phyloP scores from a whole-genome alignment of 306 rosid genomes.

The Rosa multiflora region DNA sequence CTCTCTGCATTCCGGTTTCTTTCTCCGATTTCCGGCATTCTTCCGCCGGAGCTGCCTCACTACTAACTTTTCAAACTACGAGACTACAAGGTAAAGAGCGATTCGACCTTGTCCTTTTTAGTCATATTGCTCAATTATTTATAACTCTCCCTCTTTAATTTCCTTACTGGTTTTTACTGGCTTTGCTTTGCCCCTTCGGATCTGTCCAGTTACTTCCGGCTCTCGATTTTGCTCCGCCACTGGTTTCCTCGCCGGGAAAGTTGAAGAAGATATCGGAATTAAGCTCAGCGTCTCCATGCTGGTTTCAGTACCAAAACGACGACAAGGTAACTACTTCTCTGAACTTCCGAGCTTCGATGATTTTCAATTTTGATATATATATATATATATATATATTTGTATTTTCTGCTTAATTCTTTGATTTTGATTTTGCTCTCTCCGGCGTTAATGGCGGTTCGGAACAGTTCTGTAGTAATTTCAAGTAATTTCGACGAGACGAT shows the following conservation, averaged over 20 bases:
- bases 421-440: not conserved
- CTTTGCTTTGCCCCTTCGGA: constrained; percentile 32
- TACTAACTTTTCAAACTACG: constrained; percentile 29
- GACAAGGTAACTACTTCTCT: not conserved
- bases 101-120: constrained; percentile 21
- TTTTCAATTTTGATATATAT: not conserved
- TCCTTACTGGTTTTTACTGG: not conserved
- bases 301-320: not conserved
- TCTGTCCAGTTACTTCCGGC: constrained; percentile 32
- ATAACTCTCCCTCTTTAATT: not conserved
- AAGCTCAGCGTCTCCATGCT: not conserved
- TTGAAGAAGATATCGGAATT: not conserved
- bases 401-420: not conserved
- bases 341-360: not conserved
- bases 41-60: constrained; percentile 28
- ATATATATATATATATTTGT: not conserved
- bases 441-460: not conserved
- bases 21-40: constrained; percentile 41
- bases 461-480: not conserved
- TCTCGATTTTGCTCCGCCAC: constrained; percentile 7
- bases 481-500: not conserved
- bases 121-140: constrained; percentile 2
- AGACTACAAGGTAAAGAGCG: not conserved
- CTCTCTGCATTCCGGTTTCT: constrained; percentile 1
- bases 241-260: constrained; percentile 27